Percentiles rank a stretch among this genome's conserved stretches.
These are phyloP conservation scores for Somion occarium DNA, from an alignment of 1,284 basidiomycete species.

Conservation along the genomic window DNA sequence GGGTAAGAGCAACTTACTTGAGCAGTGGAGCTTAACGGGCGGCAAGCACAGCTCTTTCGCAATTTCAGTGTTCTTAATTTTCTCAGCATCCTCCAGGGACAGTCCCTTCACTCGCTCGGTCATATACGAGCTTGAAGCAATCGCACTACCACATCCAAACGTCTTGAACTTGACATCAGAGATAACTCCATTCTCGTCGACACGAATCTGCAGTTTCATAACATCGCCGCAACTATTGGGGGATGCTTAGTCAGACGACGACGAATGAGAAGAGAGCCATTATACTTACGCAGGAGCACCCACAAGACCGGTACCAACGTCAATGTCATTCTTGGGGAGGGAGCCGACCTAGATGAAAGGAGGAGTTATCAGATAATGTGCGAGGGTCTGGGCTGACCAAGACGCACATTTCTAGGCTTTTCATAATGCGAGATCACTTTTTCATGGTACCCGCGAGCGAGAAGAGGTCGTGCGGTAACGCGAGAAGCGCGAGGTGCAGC, in stretches of 20 bases:
- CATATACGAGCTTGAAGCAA: slow-evolving; percentile 96
- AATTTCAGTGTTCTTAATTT: slow-evolving; percentile 99
- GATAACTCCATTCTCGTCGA: slow-evolving; percentile 92
- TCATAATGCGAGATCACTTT: slow-evolving; percentile 97
- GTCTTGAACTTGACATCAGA: slow-evolving; percentile 99
- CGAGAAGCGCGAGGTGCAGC: slow-evolving; percentile 38
- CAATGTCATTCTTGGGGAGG: slow-evolving; percentile 83
- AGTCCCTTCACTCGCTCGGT: slow-evolving; percentile 98
- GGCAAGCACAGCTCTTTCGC: slow-evolving; percentile 95
- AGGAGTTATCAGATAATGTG: slow-evolving; percentile 54
- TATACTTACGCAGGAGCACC: slow-evolving; percentile 92
- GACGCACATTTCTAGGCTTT: slow-evolving; percentile 86
- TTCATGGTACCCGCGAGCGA: slow-evolving; percentile 78
- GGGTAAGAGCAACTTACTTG: slow-evolving; percentile 48
- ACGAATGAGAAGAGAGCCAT: slow-evolving; percentile 1
- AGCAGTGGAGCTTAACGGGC: slow-evolving; percentile 93
- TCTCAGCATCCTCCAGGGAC: slow-evolving; percentile 89
- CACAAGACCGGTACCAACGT: slow-evolving; percentile 97
- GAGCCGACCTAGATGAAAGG: slow-evolving; percentile 76
- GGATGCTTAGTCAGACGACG: neutral
- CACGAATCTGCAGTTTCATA: slow-evolving; percentile 99
- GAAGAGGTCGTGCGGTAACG: slow-evolving; percentile 39
- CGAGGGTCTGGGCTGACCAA: slow-evolving; percentile 20
- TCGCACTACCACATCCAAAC: slow-evolving; percentile 95
- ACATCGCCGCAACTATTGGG: slow-evolving; percentile 77